These are phyloP conservation scores for Capsicum baccatum DNA, from an alignment of 257 asterid species.

Conservation along the genomic window DNA sequence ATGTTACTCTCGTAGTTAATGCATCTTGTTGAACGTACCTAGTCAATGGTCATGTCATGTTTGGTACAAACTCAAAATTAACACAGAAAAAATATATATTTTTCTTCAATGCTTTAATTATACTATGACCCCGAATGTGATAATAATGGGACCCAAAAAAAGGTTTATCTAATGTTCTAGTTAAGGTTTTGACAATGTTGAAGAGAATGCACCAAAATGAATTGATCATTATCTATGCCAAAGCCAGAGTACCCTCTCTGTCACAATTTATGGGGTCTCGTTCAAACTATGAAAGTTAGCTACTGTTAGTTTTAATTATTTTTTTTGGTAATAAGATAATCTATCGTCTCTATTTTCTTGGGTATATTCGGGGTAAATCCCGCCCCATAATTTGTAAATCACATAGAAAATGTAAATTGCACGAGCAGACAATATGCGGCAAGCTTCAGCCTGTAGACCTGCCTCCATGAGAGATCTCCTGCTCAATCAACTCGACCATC, in stretches of 20 bases:
- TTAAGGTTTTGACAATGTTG: background rate
- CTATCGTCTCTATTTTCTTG: background rate
- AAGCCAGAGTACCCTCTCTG: background rate
- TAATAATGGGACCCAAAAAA: background rate
- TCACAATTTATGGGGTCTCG: background rate
- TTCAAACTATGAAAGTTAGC: accelerated
- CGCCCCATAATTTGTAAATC: accelerated
- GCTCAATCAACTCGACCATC: background rate
- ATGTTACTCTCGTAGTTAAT: background rate
- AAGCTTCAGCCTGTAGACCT: background rate
- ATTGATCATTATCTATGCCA: background rate
- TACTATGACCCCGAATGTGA: background rate
- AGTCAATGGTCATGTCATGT: background rate
- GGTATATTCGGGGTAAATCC: background rate
- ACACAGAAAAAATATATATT: background rate
- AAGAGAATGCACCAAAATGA: background rate
- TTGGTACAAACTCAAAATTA: background rate
- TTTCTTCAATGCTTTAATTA: background rate
- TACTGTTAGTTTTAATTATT: background rate
- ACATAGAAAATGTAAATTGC: too few species aligned
- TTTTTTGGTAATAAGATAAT: background rate
- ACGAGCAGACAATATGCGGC: accelerated
- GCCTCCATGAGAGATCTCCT: background rate
- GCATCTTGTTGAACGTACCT: background rate
- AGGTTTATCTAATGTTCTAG: background rate